Conservation (phyloP, 2,329 filamentous ascomycete genomes). For the Pseudogymnoascus sp. region DNA sequence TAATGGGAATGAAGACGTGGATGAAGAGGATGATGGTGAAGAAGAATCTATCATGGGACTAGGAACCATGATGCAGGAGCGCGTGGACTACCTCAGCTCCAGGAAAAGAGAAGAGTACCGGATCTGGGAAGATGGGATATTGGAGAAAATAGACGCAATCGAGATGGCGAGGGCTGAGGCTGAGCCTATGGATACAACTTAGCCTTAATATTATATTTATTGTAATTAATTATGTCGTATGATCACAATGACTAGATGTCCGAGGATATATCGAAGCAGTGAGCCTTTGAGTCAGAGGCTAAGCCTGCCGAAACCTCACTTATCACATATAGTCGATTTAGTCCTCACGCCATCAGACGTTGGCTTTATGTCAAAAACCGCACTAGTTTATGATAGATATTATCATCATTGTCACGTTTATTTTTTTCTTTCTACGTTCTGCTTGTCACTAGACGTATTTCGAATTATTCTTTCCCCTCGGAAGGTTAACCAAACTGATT, state of each 20-base stretch:
- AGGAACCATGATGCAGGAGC: conserved; percentile 64
- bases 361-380: not conserved
- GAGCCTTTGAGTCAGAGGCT: not conserved
- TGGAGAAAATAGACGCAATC: conserved; percentile 46
- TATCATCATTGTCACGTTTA: not conserved
- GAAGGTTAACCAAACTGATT: not conserved
- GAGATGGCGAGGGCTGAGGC: conserved; percentile 24
- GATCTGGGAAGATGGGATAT: conserved; percentile 54
- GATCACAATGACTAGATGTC: not conserved
- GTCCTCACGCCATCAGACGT: not conserved
- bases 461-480: not conserved
- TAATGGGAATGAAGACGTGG: conserved; percentile 23
- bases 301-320: not conserved
- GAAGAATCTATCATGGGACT: conserved; percentile 18
- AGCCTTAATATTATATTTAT: not conserved
- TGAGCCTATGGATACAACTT: conserved; percentile 12
- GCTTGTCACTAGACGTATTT: not conserved
- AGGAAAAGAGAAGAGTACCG: conserved; percentile 52
- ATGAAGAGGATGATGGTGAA: conserved; percentile 27
- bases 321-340: not conserved
- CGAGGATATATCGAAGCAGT: not conserved
- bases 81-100: conserved; percentile 63
- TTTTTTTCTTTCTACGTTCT: not conserved
- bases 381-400: not conserved
- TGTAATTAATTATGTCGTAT: not conserved